phyloP scores from a whole-genome alignment of 768 basidiomycete species.

The Rhodotorula diobovata region DNA sequence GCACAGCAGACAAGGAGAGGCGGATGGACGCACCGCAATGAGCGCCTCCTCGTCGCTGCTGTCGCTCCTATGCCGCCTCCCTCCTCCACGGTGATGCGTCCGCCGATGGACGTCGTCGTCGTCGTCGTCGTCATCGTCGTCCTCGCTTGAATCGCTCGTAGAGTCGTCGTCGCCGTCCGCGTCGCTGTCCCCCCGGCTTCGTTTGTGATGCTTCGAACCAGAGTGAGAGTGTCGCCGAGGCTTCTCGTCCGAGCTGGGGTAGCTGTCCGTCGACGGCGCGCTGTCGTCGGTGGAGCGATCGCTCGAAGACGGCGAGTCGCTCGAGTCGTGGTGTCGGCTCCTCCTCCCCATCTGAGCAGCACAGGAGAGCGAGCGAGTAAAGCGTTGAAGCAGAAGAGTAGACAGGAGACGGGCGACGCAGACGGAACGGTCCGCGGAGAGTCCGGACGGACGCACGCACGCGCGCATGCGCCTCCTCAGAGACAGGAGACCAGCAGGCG shows the following conservation, averaged over 20 bases:
- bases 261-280: not conserved
- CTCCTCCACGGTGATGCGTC: too few species aligned
- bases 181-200: not conserved
- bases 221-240: not conserved
- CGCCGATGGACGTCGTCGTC: too few species aligned
- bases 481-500: too few species aligned
- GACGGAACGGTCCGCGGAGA: not conserved
- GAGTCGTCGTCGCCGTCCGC: not conserved
- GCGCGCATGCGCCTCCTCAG: too few species aligned
- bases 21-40: not conserved
- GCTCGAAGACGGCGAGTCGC: not conserved
- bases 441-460: not conserved
- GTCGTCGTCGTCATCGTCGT: not conserved
- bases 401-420: not conserved
- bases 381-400: not conserved
- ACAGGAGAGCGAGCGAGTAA: not conserved
- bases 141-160: not conserved
- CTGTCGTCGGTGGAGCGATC: not conserved
- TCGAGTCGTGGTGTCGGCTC: not conserved
- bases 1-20: not conserved
- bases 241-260: too few species aligned
- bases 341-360: not conserved
- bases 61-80: not conserved
- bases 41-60: not conserved
- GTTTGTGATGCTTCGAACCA: too few species aligned